Conservation (phyloP, 2,329 filamentous ascomycete species). For the Venturia nashicola region DNA sequence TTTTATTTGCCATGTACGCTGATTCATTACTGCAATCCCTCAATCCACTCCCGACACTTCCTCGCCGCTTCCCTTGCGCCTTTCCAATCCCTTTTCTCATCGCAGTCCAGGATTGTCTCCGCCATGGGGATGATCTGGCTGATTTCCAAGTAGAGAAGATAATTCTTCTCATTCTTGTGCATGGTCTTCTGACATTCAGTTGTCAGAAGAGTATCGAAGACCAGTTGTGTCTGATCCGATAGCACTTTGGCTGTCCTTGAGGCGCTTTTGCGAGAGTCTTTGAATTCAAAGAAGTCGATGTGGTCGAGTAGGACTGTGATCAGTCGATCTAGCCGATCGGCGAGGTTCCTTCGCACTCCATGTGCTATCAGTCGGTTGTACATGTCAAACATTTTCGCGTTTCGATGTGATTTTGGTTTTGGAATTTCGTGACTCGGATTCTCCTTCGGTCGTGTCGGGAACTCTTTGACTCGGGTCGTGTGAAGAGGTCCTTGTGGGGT, state of each 20-base stretch:
- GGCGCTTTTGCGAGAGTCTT: background rate
- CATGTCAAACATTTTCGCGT: background rate
- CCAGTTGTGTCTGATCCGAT: background rate
- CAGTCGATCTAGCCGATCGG: background rate
- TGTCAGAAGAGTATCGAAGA: background rate
- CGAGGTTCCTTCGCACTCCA: background rate
- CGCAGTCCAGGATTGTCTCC: background rate
- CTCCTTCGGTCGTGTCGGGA: background rate
- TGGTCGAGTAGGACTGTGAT: background rate
- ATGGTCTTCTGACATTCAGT: background rate
- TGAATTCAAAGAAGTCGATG: background rate
- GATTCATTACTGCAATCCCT: background rate
- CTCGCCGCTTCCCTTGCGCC: background rate
- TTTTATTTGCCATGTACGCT: too few relatives aligned
- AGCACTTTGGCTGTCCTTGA: background rate
- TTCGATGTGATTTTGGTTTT: too few relatives aligned
- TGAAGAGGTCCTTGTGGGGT: background rate
- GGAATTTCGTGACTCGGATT: background rate
- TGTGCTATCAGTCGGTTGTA: background rate
- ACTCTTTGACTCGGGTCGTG: background rate
- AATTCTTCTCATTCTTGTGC: background rate
- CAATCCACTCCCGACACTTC: background rate
- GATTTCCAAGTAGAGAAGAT: background rate
- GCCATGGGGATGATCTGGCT: background rate
- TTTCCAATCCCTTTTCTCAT: background rate